These are phyloP conservation scores for Cnidoscolus chayamansa DNA, from an alignment of 441 rosid species.

Conservation along the genomic window DNA sequence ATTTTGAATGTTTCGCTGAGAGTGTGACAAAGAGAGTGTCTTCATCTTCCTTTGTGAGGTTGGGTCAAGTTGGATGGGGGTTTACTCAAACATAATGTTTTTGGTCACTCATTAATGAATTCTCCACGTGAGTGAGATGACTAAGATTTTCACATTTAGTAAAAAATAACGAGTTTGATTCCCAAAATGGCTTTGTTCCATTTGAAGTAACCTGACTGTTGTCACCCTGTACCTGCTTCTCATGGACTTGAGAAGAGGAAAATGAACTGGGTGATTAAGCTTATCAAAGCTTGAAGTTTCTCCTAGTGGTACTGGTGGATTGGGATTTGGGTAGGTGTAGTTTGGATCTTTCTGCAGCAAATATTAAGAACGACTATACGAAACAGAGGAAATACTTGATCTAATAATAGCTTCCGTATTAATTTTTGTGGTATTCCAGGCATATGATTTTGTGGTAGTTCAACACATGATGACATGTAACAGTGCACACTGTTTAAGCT, in stretches of 20 bases:
- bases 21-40: background rate
- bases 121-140: background rate
- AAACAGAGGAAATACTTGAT: background rate
- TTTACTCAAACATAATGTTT: background rate
- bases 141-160: background rate
- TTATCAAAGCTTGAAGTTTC: background rate
- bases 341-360: background rate
- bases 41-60: background rate
- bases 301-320: background rate
- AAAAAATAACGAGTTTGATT: background rate
- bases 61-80: background rate
- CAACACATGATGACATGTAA: background rate
- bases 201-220: background rate
- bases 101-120: background rate
- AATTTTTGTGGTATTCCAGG: background rate
- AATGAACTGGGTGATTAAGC: background rate
- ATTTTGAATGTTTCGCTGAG: background rate
- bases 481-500: background rate
- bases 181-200: background rate
- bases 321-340: background rate
- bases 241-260: background rate
- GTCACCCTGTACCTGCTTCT: background rate
- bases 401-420: conserved; percentile 2
- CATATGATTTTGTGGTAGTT: background rate
- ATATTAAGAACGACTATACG: background rate